Conservation (phyloP, 192 early-diverging fungal genomes). For the Chytriomyces sp. region DNA sequence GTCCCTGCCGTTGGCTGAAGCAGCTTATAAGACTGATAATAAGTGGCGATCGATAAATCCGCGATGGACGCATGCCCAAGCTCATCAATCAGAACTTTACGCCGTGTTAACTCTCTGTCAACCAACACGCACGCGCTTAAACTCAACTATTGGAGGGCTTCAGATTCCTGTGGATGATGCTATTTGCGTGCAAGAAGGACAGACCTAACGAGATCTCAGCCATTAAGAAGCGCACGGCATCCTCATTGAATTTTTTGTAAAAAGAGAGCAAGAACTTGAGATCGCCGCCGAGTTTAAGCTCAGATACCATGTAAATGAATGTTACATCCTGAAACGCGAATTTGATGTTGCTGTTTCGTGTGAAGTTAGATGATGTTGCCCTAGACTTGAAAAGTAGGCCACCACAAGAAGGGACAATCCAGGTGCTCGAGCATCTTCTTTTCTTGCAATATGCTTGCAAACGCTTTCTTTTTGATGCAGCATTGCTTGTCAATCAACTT, state of each 20-base stretch:
- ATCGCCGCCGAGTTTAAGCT: slow-evolving; percentile 63
- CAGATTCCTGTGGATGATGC: slow-evolving; percentile 57
- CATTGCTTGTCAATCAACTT: slow-evolving; percentile 54
- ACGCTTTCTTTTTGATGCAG: slow-evolving; percentile 82
- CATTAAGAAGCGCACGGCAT: slow-evolving; percentile 44
- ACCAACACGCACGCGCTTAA: neutral
- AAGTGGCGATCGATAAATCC: slow-evolving; percentile 94
- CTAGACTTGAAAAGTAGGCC: neutral
- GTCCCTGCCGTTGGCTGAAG: slow-evolving; percentile 86
- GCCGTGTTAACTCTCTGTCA: neutral
- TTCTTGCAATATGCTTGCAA: slow-evolving; percentile 90
- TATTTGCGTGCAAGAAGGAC: slow-evolving; percentile 47
- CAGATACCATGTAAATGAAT: slow-evolving; percentile 65
- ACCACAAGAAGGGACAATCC: slow-evolving; percentile 12
- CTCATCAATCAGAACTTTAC: slow-evolving; percentile 72
- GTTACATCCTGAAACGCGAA: slow-evolving; percentile 69
- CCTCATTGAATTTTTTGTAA: slow-evolving; percentile 44
- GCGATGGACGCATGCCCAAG: slow-evolving; percentile 87
- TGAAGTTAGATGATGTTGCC: too few species aligned
- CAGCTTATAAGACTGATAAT: slow-evolving; percentile 63
- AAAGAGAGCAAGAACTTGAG: slow-evolving; percentile 52
- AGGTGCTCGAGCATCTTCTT: slow-evolving; percentile 62
- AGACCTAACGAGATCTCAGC: slow-evolving; percentile 49
- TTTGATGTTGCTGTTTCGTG: slow-evolving; percentile 66
- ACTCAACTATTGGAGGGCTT: slow-evolving; percentile 50